These are phyloP conservation scores for Lachancea dasiensis DNA, from an alignment of 805 yeast genomes.

Conservation along the genomic window DNA sequence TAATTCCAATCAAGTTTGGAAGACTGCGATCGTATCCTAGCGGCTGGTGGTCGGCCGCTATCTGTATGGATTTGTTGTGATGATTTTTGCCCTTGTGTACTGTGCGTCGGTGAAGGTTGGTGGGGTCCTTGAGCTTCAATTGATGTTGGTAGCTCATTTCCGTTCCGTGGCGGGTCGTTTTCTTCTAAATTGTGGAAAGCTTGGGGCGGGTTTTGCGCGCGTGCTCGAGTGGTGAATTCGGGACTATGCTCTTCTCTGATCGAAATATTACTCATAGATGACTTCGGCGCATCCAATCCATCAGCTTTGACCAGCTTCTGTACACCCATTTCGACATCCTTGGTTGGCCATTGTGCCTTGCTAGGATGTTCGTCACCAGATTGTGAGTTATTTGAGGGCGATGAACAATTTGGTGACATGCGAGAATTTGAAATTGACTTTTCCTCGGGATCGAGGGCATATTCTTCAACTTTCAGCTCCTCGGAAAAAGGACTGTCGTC, in stretches of 20 bases:
- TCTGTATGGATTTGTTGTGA: conserved; percentile 10
- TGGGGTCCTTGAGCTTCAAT: not conserved
- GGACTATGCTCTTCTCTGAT: no score
- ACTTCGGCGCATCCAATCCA: no score
- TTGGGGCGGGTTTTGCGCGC: no score
- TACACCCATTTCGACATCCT: no score
- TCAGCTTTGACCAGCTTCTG: no score
- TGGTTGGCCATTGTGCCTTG: not conserved
- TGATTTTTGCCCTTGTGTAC: conserved; percentile 22
- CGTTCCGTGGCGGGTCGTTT: no score
- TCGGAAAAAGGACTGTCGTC: conserved; percentile 3
- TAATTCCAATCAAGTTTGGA: conserved; percentile 57
- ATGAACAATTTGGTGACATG: not conserved
- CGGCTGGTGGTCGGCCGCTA: not conserved
- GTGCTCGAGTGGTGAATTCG: no score
- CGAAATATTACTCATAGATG: no score
- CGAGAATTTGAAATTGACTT: not conserved
- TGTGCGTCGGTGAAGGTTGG: not conserved
- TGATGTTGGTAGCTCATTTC: not conserved
- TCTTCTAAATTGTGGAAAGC: no score
- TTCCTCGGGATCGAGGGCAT: not conserved
- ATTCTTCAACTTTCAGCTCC: not conserved
- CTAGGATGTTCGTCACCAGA: no score
- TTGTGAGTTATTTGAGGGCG: not conserved
- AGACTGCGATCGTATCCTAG: conserved; percentile 5